Conservation (phyloP, 2,329 filamentous ascomycete genomes). For the Diaporthe nobilis region DNA sequence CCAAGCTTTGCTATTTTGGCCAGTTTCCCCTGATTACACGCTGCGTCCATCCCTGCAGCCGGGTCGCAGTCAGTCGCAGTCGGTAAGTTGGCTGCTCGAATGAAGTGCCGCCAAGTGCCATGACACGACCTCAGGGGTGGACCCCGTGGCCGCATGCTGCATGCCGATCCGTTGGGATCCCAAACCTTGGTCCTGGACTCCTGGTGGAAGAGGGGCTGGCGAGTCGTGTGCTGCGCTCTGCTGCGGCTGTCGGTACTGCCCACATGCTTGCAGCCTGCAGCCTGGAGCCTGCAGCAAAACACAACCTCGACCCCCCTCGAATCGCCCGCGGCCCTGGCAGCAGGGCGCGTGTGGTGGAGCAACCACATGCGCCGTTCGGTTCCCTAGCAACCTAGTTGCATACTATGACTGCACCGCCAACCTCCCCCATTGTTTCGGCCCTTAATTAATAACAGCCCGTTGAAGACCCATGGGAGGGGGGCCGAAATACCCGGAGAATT, state of each 20-base stretch:
- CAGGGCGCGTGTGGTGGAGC: slow-evolving; percentile 23
- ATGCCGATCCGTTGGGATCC: slow-evolving; percentile 30
- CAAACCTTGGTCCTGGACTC: slow-evolving; percentile 5
- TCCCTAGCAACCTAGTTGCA: slow-evolving; percentile 20
- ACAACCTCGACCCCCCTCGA: not conserved
- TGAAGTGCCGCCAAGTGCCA: slow-evolving; percentile 33
- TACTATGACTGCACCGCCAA: slow-evolving; percentile 27
- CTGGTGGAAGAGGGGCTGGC: not conserved
- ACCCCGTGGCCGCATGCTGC: slow-evolving; percentile 9
- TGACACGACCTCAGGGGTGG: slow-evolving; percentile 32
- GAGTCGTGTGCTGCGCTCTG: slow-evolving; percentile 7
- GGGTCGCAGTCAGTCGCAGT: not conserved
- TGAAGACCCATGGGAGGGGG: not conserved
- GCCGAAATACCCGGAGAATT: slow-evolving; percentile 10
- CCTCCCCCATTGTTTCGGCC: slow-evolving; percentile 32
- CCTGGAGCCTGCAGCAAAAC: not conserved
- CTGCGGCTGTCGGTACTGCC: slow-evolving; percentile 20
- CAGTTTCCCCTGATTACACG: slow-evolving; percentile 17
- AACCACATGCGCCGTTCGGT: slow-evolving; percentile 1
- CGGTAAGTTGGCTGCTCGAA: not conserved
- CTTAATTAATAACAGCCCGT: slow-evolving; percentile 19
- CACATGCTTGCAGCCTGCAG: slow-evolving; percentile 2
- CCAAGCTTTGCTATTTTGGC: slow-evolving; percentile 31
- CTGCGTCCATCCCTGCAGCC: slow-evolving; percentile 14
- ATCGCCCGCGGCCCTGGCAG: slow-evolving; percentile 17